Percentiles rank a stretch among this genome's conserved stretches.
phyloP scores from a whole-genome alignment of 306 rosid genomes.

The Casuarina cunninghamiana region DNA sequence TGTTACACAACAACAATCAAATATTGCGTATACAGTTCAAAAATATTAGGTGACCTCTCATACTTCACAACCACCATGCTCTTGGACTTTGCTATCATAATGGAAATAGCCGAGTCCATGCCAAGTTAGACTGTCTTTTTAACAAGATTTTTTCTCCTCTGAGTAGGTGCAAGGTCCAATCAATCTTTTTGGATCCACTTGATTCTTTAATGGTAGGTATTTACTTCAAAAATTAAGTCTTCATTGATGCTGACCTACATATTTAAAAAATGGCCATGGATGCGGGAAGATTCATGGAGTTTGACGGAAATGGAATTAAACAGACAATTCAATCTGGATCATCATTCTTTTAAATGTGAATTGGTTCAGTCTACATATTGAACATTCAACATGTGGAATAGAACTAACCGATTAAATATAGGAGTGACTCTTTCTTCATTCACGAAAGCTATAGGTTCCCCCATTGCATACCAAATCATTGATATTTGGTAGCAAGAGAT shows the following conservation, averaged over 20 bases:
- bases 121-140: background rate
- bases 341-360: too few relatives aligned
- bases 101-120: background rate
- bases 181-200: background rate
- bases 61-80: background rate
- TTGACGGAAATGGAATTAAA: too few relatives aligned
- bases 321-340: too few relatives aligned
- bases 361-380: too few relatives aligned
- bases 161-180: background rate
- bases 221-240: background rate
- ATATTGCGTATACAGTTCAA: background rate
- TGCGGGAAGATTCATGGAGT: too few relatives aligned
- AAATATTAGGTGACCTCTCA: background rate
- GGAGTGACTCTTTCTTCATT: too few relatives aligned
- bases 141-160: background rate
- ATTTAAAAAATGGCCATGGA: background rate
- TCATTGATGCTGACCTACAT: background rate
- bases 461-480: too few relatives aligned
- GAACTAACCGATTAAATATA: too few relatives aligned
- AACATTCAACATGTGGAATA: too few relatives aligned
- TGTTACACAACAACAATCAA: conserved; percentile 24
- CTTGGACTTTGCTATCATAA: background rate
- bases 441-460: too few relatives aligned
- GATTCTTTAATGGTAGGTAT: background rate
- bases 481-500: too few relatives aligned